Evolutionary conservation across 495 filamentous ascomycete genomes (phyloP).

Genomic region (Thermothielavioides terrestris): DNA sequence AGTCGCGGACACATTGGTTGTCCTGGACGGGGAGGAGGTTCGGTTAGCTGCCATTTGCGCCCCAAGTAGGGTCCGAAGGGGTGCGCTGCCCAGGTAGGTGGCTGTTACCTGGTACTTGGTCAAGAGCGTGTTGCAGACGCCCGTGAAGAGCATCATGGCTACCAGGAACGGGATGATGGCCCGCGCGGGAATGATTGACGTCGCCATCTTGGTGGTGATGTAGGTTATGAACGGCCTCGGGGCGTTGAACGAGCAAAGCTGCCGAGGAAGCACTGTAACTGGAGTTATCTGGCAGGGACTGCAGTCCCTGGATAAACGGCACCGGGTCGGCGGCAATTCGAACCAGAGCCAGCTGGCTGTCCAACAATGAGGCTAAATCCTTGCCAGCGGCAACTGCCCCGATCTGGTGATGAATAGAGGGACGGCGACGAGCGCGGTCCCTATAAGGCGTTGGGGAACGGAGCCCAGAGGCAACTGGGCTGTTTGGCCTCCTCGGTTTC

Average conservation of each 20-base stretch:
- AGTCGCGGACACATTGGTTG: conserved; percentile 91
- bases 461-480: background rate
- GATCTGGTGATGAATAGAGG: conserved; percentile 2
- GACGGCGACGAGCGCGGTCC: background rate
- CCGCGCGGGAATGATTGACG: conserved; percentile 33
- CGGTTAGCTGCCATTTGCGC: background rate
- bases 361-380: background rate
- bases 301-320: conserved; percentile 6
- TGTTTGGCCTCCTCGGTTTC: no score
- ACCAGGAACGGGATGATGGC: conserved; percentile 73
- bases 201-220: conserved; percentile 25
- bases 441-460: background rate
- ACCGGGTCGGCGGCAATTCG: conserved; percentile 1
- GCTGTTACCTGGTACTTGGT: conserved; percentile 88
- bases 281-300: no score
- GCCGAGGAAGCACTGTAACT: no score
- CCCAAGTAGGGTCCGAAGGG: background rate
- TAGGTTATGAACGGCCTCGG: background rate
- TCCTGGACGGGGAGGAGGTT: conserved; percentile 47
- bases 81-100: background rate
- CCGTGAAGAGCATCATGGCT: conserved; percentile 80
- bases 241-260: no score
- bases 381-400: background rate
- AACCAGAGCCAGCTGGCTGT: background rate
- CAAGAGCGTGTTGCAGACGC: conserved; percentile 93